phyloP scores from a whole-genome alignment of 345 rosid species.

The Rhizophora mangle region DNA sequence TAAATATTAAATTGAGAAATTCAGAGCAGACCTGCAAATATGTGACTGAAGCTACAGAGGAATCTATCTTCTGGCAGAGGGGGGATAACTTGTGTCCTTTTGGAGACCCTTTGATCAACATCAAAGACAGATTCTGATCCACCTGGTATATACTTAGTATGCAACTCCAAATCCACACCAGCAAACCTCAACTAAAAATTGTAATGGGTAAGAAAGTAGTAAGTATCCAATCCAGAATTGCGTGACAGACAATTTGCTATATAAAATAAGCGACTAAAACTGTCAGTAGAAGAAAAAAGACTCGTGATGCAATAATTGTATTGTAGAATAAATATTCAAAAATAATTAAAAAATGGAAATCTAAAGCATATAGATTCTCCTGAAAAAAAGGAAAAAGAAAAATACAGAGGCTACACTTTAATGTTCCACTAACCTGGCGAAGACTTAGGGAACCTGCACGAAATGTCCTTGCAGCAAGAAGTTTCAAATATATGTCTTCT shows the following conservation, averaged over 20 bases:
- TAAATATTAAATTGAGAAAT: background rate
- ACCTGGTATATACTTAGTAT: conserved; percentile 60
- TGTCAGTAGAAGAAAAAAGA: no score
- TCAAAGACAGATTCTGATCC: conserved; percentile 72
- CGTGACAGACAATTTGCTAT: no score
- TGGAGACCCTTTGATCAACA: conserved; percentile 66
- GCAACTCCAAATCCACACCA: conserved; percentile 72
- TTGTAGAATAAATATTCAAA: no score
- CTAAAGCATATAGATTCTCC: background rate
- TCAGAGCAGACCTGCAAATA: conserved; percentile 63
- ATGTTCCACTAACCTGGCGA: conserved; percentile 64
- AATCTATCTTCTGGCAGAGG: conserved; percentile 78
- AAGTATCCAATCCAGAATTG: no score
- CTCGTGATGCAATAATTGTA: no score
- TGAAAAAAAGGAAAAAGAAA: conserved; percentile 1
- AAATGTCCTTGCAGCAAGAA: conserved; percentile 87
- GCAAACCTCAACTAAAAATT: conserved; percentile 65
- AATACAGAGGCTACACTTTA: background rate
- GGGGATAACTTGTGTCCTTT: conserved; percentile 69
- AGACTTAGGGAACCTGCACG: conserved; percentile 85
- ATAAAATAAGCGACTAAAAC: no score
- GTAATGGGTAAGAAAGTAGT: background rate
- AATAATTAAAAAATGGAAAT: background rate
- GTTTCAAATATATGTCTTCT: conserved; percentile 74
- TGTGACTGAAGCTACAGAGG: conserved; percentile 80